Evolutionary conservation across 2,329 filamentous ascomycete genomes (phyloP).

Genomic region (Paraphaeosphaeria sporulosa): DNA sequence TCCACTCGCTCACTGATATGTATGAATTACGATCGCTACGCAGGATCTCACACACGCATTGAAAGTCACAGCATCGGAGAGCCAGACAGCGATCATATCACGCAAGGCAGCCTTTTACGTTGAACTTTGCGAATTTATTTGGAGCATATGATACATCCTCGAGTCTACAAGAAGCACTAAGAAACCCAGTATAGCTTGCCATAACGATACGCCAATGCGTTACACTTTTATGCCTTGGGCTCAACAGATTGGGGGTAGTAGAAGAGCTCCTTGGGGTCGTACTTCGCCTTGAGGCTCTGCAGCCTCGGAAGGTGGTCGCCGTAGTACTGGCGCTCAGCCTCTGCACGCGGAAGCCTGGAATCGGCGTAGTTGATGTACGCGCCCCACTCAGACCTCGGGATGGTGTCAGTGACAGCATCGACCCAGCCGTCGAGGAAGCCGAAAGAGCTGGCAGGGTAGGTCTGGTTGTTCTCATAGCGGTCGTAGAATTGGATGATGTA

Average conservation of each 20-base stretch:
- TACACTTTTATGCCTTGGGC: slow-evolving; percentile 11
- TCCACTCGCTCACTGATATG: no score
- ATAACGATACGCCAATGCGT: not conserved
- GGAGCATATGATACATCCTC: slow-evolving; percentile 4
- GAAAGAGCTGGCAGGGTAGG: slow-evolving; percentile 44
- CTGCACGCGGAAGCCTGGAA: slow-evolving; percentile 48
- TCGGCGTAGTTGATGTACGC: slow-evolving; percentile 60
- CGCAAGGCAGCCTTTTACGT: not conserved
- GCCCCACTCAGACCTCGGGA: slow-evolving; percentile 44
- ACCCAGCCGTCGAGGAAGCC: slow-evolving; percentile 48
- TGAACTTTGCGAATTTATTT: not conserved
- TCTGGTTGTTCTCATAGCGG: slow-evolving; percentile 20
- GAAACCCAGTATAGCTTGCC: not conserved
- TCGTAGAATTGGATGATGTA: slow-evolving; percentile 24
- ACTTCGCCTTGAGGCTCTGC: slow-evolving; percentile 40
- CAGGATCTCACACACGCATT: not conserved
- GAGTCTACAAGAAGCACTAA: not conserved
- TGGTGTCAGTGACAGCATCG: slow-evolving; percentile 30
- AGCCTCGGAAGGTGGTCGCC: slow-evolving; percentile 35
- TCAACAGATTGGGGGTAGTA: slow-evolving; percentile 20
- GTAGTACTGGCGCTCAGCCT: slow-evolving; percentile 55
- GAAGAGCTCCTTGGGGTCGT: slow-evolving; percentile 37
- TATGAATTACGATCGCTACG: no score
- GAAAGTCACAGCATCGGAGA: not conserved
- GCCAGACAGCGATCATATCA: not conserved